These are phyloP conservation scores for Aspergillus quadricinctus DNA, from an alignment of 2,329 filamentous ascomycete genomes.

Conservation along the genomic window DNA sequence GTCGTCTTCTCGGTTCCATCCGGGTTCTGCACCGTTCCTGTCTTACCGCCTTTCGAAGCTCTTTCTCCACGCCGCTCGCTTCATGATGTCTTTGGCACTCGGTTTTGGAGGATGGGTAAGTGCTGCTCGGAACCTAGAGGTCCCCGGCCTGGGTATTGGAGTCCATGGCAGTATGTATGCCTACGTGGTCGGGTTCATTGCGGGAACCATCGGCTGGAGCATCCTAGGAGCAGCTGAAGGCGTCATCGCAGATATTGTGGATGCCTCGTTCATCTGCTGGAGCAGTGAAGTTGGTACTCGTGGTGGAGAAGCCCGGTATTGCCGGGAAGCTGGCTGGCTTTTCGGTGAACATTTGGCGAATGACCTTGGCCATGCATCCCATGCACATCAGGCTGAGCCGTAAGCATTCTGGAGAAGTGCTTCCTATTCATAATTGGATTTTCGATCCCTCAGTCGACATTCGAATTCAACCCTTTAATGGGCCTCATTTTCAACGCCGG, in stretches of 20 bases:
- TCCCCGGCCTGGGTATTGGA: slow-evolving; percentile 47
- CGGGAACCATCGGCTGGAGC: slow-evolving; percentile 91
- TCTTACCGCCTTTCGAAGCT: slow-evolving; percentile 90
- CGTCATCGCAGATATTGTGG: slow-evolving; percentile 78
- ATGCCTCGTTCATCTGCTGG: slow-evolving; percentile 89
- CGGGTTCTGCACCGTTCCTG: slow-evolving; percentile 55
- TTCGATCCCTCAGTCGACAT: background rate
- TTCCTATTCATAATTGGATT: background rate
- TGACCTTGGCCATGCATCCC: background rate
- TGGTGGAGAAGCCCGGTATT: slow-evolving; percentile 65
- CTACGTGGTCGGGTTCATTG: slow-evolving; percentile 88
- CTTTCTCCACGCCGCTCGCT: slow-evolving; percentile 81
- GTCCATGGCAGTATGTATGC: slow-evolving; percentile 82
- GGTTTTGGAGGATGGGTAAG: slow-evolving; percentile 97
- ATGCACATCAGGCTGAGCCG: slow-evolving; percentile 1
- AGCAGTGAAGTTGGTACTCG: slow-evolving; percentile 76
- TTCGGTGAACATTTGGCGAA: slow-evolving; percentile 60
- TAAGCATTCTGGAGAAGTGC: slow-evolving; percentile 1
- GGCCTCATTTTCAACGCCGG: background rate
- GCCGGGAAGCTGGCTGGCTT: slow-evolving; percentile 82
- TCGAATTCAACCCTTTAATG: background rate
- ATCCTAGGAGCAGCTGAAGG: slow-evolving; percentile 88
- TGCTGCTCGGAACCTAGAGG: slow-evolving; percentile 72
- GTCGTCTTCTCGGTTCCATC: slow-evolving; percentile 39
- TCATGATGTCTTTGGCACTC: slow-evolving; percentile 83